Conservation (phyloP, 305 asterid species). For the Solanum chacoense region DNA sequence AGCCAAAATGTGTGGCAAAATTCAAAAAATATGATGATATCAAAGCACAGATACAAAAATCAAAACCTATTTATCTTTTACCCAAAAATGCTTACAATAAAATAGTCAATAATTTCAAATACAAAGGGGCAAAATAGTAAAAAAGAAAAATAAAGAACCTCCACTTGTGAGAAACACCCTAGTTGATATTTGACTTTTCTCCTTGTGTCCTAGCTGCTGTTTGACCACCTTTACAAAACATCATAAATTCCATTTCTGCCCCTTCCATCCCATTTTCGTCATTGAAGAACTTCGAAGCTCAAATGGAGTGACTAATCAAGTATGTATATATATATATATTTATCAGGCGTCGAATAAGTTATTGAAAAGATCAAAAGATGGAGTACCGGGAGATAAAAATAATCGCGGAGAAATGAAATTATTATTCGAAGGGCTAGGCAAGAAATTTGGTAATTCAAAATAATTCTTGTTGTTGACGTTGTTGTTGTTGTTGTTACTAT, state of each 20-base stretch:
- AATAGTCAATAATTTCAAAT: background rate
- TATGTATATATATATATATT: background rate
- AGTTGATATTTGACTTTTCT: background rate
- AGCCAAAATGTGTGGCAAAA: background rate
- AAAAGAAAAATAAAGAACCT: background rate
- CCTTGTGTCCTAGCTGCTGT: background rate
- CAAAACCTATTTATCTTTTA: background rate
- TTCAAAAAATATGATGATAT: background rate
- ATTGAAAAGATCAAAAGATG: slow-evolving; percentile 47
- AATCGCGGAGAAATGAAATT: slow-evolving; percentile 48
- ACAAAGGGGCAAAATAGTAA: background rate
- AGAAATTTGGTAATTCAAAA: slow-evolving; percentile 29
- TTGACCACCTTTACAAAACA: background rate
- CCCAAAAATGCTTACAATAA: background rate
- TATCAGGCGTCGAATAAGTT: slow-evolving; percentile 42
- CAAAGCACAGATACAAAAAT: background rate
- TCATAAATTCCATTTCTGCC: slow-evolving; percentile 17
- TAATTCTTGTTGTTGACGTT: slow-evolving; percentile 16
- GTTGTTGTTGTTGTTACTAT: slow-evolving; percentile 16
- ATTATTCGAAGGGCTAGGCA: slow-evolving; percentile 50
- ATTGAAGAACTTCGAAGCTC: background rate
- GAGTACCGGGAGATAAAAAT: slow-evolving; percentile 54
- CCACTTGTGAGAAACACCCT: background rate
- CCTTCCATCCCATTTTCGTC: slow-evolving; percentile 6
- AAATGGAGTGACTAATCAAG: background rate